Percentiles rank a stretch among this genome's conserved stretches.
Conservation (phyloP, 169 alveolate genomes). For the Eimeria tenella region DNA sequence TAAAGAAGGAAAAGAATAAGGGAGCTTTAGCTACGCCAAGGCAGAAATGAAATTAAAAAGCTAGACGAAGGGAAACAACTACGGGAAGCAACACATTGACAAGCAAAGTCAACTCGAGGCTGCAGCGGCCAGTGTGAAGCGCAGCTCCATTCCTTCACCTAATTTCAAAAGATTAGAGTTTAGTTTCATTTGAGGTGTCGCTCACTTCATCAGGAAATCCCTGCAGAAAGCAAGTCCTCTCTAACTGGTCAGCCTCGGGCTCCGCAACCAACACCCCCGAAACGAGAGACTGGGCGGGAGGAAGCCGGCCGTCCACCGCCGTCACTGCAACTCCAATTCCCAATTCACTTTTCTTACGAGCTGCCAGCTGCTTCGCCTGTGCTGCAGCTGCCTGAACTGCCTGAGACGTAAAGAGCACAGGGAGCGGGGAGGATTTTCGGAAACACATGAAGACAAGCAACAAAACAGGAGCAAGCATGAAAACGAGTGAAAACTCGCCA, state of each 20-base stretch:
- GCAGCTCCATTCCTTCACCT: background rate
- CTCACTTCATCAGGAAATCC: conserved; percentile 9
- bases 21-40: background rate
- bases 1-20: background rate
- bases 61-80: background rate
- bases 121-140: background rate
- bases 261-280: conserved; percentile 9
- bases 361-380: conserved; percentile 53
- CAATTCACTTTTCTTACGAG: conserved; percentile 28
- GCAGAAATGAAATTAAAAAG: background rate
- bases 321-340: conserved; percentile 48
- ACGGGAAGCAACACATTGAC: background rate
- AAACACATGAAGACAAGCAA: no score
- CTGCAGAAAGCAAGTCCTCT: conserved; percentile 18
- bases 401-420: background rate
- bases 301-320: conserved; percentile 52
- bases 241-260: conserved; percentile 52
- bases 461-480: no score
- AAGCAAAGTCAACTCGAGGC: background rate
- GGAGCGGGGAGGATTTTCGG: no score
- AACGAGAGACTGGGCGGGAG: conserved; percentile 58
- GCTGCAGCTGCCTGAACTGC: conserved; percentile 57
- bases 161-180: background rate
- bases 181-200: background rate
- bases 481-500: no score